A percentile compares a stretch with the other conserved stretches of the same genome.
Conservation (phyloP, 2,329 filamentous ascomycete species). For the Paracorniculantispora psalliotae region DNA sequence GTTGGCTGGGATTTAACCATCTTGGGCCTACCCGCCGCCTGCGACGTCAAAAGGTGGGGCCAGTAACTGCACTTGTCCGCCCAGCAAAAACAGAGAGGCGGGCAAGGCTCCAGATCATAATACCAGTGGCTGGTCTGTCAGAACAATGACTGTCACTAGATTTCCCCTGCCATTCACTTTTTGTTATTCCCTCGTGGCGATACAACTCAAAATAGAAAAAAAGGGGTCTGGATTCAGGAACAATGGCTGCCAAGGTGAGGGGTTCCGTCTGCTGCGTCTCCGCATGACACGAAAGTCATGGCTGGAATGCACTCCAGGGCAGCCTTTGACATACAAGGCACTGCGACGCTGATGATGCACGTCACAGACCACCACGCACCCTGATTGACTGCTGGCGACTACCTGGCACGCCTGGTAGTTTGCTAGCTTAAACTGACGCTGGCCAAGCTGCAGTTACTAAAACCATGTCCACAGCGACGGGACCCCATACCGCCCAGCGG, state of each 20-base stretch:
- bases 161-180: neutral
- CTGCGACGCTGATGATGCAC: constrained; percentile 4
- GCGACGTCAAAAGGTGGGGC: too few species aligned
- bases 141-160: neutral
- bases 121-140: neutral
- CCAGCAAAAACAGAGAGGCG: neutral
- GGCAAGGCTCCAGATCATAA: neutral
- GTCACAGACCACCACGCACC: neutral
- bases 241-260: too few species aligned
- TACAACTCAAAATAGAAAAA: neutral
- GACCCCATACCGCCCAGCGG: too few species aligned
- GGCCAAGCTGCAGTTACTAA: too few species aligned
- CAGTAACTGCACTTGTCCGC: too few species aligned
- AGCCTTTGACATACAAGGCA: neutral
- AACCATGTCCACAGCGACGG: too few species aligned
- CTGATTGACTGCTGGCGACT: neutral
- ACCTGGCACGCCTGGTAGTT: too few species aligned
- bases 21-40: neutral
- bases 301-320: neutral
- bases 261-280: too few species aligned
- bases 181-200: neutral
- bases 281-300: neutral
- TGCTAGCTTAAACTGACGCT: too few species aligned
- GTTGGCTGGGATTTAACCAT: neutral
- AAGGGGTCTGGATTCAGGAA: neutral